Evolutionary conservation across 805 yeast species (phyloP).

Genomic region (Ogataea dorogensis): DNA sequence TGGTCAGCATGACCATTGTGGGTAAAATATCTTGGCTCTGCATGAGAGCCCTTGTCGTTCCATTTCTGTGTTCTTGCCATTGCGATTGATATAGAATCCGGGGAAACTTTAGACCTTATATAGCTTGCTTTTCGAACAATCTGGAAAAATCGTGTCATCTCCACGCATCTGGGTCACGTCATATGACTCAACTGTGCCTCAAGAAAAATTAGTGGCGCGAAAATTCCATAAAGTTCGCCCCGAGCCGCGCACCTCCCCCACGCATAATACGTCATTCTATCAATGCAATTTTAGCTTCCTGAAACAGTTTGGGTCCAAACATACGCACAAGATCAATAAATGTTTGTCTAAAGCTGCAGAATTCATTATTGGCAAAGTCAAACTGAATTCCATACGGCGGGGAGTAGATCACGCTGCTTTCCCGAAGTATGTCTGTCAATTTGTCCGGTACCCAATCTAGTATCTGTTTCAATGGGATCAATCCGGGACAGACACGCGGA

Average conservation of each 20-base stretch:
- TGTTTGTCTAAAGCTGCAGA: slow-evolving; percentile 22
- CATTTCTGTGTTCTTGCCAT: slow-evolving; percentile 84
- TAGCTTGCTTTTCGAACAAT: neutral
- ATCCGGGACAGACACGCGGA: slow-evolving; percentile 49
- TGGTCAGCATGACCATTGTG: slow-evolving; percentile 68
- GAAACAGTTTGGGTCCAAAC: slow-evolving; percentile 40
- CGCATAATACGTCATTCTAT: slow-evolving; percentile 10
- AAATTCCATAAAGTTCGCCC: slow-evolving; percentile 6
- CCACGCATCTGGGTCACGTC: slow-evolving; percentile 6
- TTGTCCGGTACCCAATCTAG: slow-evolving; percentile 33
- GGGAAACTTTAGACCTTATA: slow-evolving; percentile 4
- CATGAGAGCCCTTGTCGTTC: slow-evolving; percentile 41
- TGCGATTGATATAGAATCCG: neutral
- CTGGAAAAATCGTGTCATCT: slow-evolving; percentile 9
- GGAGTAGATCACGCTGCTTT: too few relatives aligned
- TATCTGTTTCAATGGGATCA: slow-evolving; percentile 47
- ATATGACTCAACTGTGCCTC: slow-evolving; percentile 4
- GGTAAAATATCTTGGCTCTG: slow-evolving; percentile 74
- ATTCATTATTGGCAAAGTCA: slow-evolving; percentile 9
- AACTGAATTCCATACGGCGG: slow-evolving; percentile 4
- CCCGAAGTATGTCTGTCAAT: slow-evolving; percentile 11
- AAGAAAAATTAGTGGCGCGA: slow-evolving; percentile 4
- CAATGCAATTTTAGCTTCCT: slow-evolving; percentile 25
- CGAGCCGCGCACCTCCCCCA: slow-evolving; percentile 12
- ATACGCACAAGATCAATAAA: slow-evolving; percentile 44